Percentiles rank a stretch among this genome's conserved stretches.
Evolutionary conservation across 371 early-diverging fungal species (phyloP).

Genomic region (Mortierella sp.): DNA sequence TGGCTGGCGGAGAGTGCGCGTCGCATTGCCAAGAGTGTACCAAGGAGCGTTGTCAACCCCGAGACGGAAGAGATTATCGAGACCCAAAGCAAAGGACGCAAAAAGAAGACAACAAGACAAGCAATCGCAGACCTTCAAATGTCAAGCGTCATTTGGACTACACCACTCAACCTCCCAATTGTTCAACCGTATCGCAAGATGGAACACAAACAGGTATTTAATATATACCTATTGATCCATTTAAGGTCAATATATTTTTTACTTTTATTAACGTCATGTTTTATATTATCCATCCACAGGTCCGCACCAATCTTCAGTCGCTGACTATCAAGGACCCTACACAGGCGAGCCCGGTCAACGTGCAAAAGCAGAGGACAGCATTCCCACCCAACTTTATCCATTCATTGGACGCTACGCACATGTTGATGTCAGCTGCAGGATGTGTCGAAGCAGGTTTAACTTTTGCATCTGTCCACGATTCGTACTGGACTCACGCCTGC

Average conservation of each 20-base stretch:
- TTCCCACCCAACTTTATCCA: slow-evolving; percentile 99
- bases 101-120: slow-evolving; percentile 41
- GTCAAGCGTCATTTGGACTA: slow-evolving; percentile 96
- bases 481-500: slow-evolving; percentile 98
- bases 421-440: slow-evolving; percentile 94
- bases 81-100: slow-evolving; percentile 20
- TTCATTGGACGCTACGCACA: slow-evolving; percentile 97
- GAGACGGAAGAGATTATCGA: slow-evolving; percentile 63
- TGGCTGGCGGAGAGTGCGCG: slow-evolving; percentile 95
- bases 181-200: slow-evolving; percentile 96
- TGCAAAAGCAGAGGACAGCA: slow-evolving; percentile 93
- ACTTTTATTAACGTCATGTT: background rate
- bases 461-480: slow-evolving; percentile 98
- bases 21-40: slow-evolving; percentile 86
- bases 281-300: slow-evolving; percentile 12
- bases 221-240: background rate
- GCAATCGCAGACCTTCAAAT: slow-evolving; percentile 68
- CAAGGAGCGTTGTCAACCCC: slow-evolving; percentile 55
- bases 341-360: slow-evolving; percentile 85
- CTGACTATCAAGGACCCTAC: slow-evolving; percentile 81
- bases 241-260: no score
- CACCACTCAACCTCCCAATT: slow-evolving; percentile 94
- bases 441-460: slow-evolving; percentile 84
- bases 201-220: slow-evolving; percentile 68
- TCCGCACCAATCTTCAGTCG: slow-evolving; percentile 83